These are phyloP conservation scores for Atractiella rhizophila DNA, from an alignment of 768 basidiomycete genomes.

Conservation along the genomic window DNA sequence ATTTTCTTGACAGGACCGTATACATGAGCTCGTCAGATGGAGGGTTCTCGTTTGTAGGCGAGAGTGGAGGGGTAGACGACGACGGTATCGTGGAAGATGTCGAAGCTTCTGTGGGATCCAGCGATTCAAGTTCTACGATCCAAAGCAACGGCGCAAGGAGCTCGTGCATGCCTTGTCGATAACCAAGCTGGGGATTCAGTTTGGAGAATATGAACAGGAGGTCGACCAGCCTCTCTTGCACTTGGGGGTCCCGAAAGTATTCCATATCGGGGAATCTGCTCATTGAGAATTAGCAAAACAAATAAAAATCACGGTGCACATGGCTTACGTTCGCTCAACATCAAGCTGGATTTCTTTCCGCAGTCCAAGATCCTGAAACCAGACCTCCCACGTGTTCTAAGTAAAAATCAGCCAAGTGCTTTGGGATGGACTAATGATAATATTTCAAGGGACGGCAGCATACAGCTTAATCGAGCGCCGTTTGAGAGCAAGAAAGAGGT, in stretches of 20 bases:
- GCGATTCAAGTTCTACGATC: conserved; percentile 57
- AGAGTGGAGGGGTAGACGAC: conserved; percentile 3
- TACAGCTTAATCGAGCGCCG: no score
- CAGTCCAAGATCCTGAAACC: conserved; percentile 72
- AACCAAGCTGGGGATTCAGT: conserved; percentile 57
- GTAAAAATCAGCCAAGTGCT: no score
- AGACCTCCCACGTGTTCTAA: conserved; percentile 92
- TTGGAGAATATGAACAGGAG: conserved; percentile 64
- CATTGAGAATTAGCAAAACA: background rate
- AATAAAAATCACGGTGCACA: background rate
- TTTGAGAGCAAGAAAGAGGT: no score
- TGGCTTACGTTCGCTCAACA: conserved; percentile 61
- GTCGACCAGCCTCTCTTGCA: conserved; percentile 58
- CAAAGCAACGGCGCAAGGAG: conserved; percentile 67
- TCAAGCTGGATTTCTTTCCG: conserved; percentile 76
- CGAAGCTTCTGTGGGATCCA: conserved; percentile 17
- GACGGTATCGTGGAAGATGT: background rate
- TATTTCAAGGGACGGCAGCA: no score
- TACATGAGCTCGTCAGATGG: conserved; percentile 11
- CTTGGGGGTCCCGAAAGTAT: conserved; percentile 53
- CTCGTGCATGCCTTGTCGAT: conserved; percentile 98
- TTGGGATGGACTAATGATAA: no score
- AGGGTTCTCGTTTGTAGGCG: background rate
- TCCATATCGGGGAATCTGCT: conserved; percentile 76
- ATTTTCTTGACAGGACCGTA: conserved; percentile 17